A percentile compares a stretch with the other conserved stretches of the same genome.
phyloP scores from a whole-genome alignment of 2,329 filamentous ascomycete genomes.

The Fusarium chuoi region DNA sequence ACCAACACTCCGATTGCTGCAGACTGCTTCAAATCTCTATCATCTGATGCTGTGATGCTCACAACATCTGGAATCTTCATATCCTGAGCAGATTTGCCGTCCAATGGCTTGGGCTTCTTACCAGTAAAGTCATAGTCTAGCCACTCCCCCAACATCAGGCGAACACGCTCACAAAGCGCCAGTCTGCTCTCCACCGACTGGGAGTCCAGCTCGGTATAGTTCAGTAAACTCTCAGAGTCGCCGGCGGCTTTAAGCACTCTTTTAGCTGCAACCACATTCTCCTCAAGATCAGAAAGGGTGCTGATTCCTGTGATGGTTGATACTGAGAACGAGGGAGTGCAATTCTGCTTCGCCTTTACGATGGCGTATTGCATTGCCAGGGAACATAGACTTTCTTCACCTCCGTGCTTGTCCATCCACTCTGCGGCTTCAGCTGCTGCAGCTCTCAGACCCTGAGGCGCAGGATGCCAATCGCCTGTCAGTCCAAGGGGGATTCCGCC shows the following conservation, averaged over 20 bases:
- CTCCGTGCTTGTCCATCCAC: slow-evolving; percentile 1
- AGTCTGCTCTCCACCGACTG: not conserved
- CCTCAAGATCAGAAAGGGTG: slow-evolving; percentile 1
- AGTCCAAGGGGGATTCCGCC: not conserved
- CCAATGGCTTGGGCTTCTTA: not conserved
- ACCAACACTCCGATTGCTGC: not conserved
- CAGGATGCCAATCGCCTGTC: not conserved
- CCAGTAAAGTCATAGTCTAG: slow-evolving; percentile 6
- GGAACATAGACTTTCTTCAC: not conserved
- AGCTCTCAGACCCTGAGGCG: not conserved
- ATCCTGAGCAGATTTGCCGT: fast-evolving
- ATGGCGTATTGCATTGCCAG: slow-evolving; percentile 1
- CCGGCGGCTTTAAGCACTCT: not conserved
- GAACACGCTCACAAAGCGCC: not conserved
- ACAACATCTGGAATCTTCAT: not conserved
- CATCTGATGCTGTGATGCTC: not conserved
- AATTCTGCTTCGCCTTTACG: not conserved
- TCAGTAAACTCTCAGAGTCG: fast-evolving
- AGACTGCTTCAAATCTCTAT: not conserved
- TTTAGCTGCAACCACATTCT: not conserved
- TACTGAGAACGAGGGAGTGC: not conserved
- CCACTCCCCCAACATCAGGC: not conserved
- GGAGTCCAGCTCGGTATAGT: not conserved
- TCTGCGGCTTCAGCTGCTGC: not conserved
- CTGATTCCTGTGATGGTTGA: not conserved